Base-by-base conservation (phyloP, 805 yeast species). In the Lachancea nothofagi region DNA sequence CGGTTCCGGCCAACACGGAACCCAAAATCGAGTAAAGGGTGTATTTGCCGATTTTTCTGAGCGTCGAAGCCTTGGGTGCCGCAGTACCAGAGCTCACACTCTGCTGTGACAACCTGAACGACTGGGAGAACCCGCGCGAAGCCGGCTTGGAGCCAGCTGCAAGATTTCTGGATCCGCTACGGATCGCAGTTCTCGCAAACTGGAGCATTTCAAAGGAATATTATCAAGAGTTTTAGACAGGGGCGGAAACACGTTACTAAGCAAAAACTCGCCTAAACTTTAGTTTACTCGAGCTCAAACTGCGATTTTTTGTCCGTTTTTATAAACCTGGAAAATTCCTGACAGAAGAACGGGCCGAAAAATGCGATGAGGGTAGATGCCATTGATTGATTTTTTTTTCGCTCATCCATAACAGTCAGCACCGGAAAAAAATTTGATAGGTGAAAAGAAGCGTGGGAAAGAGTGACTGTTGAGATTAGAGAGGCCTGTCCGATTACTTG, bases 1-100 rank as follows among this genome's bases (percentile, higher is more conserved):
- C 83, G 24, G 77, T 61, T 13, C 77, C 71, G 1, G 74, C 68
- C 25, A 78, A 49, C 7, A 71, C 64, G 3, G 83, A 64, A 14
- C 74, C 50, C 53, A 75, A 67, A 17, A 80, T 62, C 25, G 70
- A 57, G 72, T 81, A 72, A 4, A 53, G 42, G 13, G 46, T 26
- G 33, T 38, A 38, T 12, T 39, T 43, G 25, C 44, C 45, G 26
- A 42, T 29, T 33, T 43, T 51, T 29, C 38, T 43, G 26, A 33
- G 36, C 14, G 47, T 25, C 31, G 51, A 40, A 17, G 43, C 41
- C 29, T 35, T 40, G 3, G 28, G 36, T 5, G 14, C 20, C 26
- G 10, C 33, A 23, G 21, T 14, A 19, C 33, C 27, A n/a, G 26
- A 5, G 15, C 27, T 31, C n/a, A 9, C 18, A 13, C n/a, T 14